A percentile compares a stretch with the other conserved stretches of the same genome.
These are phyloP conservation scores for Neofusicoccum umdonicola DNA, from an alignment of 2,329 filamentous ascomycete species.

Conservation along the genomic window DNA sequence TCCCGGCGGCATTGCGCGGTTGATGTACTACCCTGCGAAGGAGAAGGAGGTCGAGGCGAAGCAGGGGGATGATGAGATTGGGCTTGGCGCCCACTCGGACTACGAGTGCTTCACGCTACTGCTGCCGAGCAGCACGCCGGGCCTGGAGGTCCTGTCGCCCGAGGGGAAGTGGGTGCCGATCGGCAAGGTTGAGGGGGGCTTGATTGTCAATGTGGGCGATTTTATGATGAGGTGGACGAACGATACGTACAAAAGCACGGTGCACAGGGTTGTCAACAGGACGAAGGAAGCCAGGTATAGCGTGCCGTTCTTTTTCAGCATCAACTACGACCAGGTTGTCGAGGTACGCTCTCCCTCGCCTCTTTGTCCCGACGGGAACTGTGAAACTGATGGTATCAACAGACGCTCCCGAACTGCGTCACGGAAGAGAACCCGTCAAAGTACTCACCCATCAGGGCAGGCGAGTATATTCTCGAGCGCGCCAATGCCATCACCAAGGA, in stretches of 20 bases:
- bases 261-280: slow-evolving; percentile 49
- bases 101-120: slow-evolving; percentile 30
- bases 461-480: slow-evolving; percentile 41
- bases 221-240: slow-evolving; percentile 54
- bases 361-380: neutral
- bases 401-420: slow-evolving; percentile 39
- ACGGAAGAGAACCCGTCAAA: slow-evolving; percentile 30
- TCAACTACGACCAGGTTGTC: slow-evolving; percentile 41
- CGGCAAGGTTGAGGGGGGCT: slow-evolving; percentile 40
- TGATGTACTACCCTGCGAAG: slow-evolving; percentile 41
- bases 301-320: slow-evolving; percentile 49
- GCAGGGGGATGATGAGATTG: slow-evolving; percentile 18
- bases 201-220: slow-evolving; percentile 55
- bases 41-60: slow-evolving; percentile 7
- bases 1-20: slow-evolving; percentile 40
- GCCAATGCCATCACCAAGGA: slow-evolving; percentile 31
- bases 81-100: slow-evolving; percentile 18
- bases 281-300: slow-evolving; percentile 41
- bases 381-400: neutral
- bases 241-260: slow-evolving; percentile 48
- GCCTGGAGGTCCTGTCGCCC: slow-evolving; percentile 35
- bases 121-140: slow-evolving; percentile 27
- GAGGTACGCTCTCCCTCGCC: slow-evolving; percentile 24
- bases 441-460: slow-evolving; percentile 37
- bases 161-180: slow-evolving; percentile 33